These are phyloP conservation scores for Lathyrus tuberosus DNA, from an alignment of 306 rosid species.

Conservation along the genomic window DNA sequence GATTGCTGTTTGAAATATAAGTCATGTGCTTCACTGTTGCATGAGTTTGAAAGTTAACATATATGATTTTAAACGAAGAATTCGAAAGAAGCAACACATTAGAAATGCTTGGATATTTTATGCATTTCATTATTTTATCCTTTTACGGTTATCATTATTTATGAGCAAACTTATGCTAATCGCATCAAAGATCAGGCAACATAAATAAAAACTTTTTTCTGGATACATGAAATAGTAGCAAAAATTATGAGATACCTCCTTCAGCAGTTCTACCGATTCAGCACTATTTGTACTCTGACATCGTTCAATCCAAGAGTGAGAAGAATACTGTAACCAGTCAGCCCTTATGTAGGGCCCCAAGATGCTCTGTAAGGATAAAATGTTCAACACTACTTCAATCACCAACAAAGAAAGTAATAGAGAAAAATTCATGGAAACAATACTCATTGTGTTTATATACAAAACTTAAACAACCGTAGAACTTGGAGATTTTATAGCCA, in stretches of 20 bases:
- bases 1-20: slow-evolving; percentile 26
- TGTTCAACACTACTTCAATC: slow-evolving; percentile 25
- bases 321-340: slow-evolving; percentile 71
- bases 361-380: slow-evolving; percentile 70
- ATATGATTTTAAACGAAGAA: slow-evolving; percentile 16
- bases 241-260: slow-evolving; percentile 72
- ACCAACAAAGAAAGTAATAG: slow-evolving; percentile 27
- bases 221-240: slow-evolving; percentile 31
- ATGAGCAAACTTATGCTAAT: slow-evolving; percentile 23
- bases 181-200: slow-evolving; percentile 21
- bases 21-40: slow-evolving; percentile 28
- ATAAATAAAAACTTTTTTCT: slow-evolving; percentile 28
- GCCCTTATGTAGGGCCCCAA: slow-evolving; percentile 60
- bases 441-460: neutral
- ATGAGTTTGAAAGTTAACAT: slow-evolving; percentile 27
- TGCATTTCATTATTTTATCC: slow-evolving; percentile 24
- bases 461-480: neutral
- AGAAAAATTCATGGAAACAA: slow-evolving; percentile 6
- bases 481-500: neutral
- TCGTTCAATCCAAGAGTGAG: slow-evolving; percentile 68
- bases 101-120: slow-evolving; percentile 7
- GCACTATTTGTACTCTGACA: slow-evolving; percentile 83
- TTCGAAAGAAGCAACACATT: slow-evolving; percentile 17
- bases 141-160: slow-evolving; percentile 1
- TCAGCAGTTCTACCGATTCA: slow-evolving; percentile 77